Evolutionary conservation across 1,139 yeast species (phyloP).

Genomic region (Fermentozyma sake): DNA sequence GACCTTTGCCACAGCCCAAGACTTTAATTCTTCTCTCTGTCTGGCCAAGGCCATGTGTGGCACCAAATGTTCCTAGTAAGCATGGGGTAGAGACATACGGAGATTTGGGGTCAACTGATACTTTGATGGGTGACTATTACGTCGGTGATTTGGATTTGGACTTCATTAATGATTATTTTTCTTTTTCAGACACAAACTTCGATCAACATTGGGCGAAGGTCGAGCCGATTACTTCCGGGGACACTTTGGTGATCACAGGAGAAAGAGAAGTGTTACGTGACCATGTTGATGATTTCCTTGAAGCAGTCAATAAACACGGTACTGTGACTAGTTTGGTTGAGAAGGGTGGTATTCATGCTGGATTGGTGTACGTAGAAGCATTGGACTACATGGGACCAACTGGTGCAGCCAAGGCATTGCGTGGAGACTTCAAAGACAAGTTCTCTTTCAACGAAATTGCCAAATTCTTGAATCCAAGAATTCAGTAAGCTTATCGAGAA

Average conservation of each 20-base stretch:
- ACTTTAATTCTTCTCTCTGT: constrained; percentile 37
- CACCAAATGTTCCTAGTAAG: constrained; percentile 15
- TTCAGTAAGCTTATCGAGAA: too few relatives aligned
- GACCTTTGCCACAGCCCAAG: constrained; percentile 22
- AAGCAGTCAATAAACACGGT: constrained; percentile 15
- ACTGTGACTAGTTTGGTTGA: constrained; percentile 20
- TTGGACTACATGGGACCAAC: constrained; percentile 22
- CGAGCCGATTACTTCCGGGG: constrained; percentile 22
- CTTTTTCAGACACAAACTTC: constrained; percentile 21
- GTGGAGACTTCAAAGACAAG: constrained; percentile 24
- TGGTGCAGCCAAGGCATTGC: constrained; percentile 21
- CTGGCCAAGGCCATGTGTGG: constrained; percentile 34
- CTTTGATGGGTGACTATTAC: constrained; percentile 27
- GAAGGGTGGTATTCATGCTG: constrained; percentile 30
- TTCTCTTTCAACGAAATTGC: constrained; percentile 15
- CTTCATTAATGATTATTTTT: constrained; percentile 16
- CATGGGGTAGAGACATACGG: constrained; percentile 24
- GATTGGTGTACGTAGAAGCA: constrained; percentile 27
- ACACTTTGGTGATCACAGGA: constrained; percentile 31
- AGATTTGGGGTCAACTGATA: constrained; percentile 28
- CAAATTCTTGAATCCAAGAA: constrained; percentile 11
- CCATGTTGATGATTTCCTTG: constrained; percentile 23
- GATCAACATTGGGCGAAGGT: constrained; percentile 28
- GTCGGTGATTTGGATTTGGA: constrained; percentile 18
- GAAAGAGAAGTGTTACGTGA: constrained; percentile 30